These are phyloP conservation scores for Leccinum boreale DNA, from an alignment of 768 basidiomycete genomes.

Conservation along the genomic window DNA sequence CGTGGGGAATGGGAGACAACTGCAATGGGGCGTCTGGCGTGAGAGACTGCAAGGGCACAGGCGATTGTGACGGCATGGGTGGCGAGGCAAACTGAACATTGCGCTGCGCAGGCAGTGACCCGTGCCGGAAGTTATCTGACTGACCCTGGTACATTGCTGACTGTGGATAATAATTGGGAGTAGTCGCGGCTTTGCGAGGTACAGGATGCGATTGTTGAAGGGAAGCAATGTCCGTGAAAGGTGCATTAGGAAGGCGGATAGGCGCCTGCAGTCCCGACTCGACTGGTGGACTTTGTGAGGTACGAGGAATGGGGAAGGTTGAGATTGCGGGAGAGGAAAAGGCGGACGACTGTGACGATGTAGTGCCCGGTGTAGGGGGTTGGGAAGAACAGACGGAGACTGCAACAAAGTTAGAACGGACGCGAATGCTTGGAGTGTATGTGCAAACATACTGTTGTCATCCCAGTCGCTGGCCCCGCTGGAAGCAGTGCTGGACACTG, in stretches of 20 bases:
- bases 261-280: slow-evolving; percentile 44
- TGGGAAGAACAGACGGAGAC: slow-evolving; percentile 33
- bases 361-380: slow-evolving; percentile 38
- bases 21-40: slow-evolving; percentile 22
- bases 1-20: slow-evolving; percentile 24
- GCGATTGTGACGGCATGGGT: slow-evolving; percentile 29
- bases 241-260: slow-evolving; percentile 73
- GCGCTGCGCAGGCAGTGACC: slow-evolving; percentile 30
- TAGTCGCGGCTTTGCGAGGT: slow-evolving; percentile 33
- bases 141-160: slow-evolving; percentile 28
- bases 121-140: slow-evolving; percentile 29
- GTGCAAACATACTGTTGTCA: slow-evolving; percentile 59
- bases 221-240: slow-evolving; percentile 66
- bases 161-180: slow-evolving; percentile 34
- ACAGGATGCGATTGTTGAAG: slow-evolving; percentile 34
- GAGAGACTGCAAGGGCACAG: slow-evolving; percentile 25
- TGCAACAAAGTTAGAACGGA: slow-evolving; percentile 4
- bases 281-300: slow-evolving; percentile 44
- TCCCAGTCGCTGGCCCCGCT: slow-evolving; percentile 72
- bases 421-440: background rate
- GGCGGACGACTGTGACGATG: slow-evolving; percentile 58
- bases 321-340: slow-evolving; percentile 63
- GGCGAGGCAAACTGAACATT: slow-evolving; percentile 29
- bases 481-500: slow-evolving; percentile 58
- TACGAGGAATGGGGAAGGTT: slow-evolving; percentile 60